Evolutionary conservation across 2,329 filamentous ascomycete genomes (phyloP).

Genomic region (Graphilbum ipis-grandicollis): DNA sequence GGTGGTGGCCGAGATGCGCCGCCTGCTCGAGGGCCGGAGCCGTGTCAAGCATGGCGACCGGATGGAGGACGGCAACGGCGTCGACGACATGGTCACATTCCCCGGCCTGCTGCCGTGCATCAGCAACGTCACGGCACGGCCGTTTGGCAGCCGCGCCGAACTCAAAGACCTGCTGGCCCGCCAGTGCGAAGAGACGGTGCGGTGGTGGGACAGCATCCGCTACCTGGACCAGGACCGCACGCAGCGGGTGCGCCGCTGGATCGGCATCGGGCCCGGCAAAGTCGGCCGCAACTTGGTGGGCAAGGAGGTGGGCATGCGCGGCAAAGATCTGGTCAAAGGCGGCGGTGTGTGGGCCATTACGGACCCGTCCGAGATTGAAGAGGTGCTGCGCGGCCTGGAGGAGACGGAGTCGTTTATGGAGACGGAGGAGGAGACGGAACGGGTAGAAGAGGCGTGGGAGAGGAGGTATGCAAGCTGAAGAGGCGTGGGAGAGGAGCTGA

Average conservation of each 20-base stretch:
- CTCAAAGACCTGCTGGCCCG: slow-evolving; percentile 64
- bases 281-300: slow-evolving; percentile 86
- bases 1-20: slow-evolving; percentile 56
- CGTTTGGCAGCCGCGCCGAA: slow-evolving; percentile 56
- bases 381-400: slow-evolving; percentile 46
- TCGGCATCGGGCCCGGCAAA: slow-evolving; percentile 86
- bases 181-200: slow-evolving; percentile 79
- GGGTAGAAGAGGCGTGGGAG: slow-evolving; percentile 1
- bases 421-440: background rate
- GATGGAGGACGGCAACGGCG: slow-evolving; percentile 37
- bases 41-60: slow-evolving; percentile 32
- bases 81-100: slow-evolving; percentile 53
- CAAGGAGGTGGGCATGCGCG: slow-evolving; percentile 82
- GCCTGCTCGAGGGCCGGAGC: slow-evolving; percentile 44
- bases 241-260: slow-evolving; percentile 55
- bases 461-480: background rate
- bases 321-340: slow-evolving; percentile 62
- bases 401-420: slow-evolving; percentile 34
- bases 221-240: slow-evolving; percentile 70
- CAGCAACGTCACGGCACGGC: slow-evolving; percentile 69
- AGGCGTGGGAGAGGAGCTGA: too few species aligned
- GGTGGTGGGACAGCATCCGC: slow-evolving; percentile 86
- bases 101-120: slow-evolving; percentile 62
- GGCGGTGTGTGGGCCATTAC: slow-evolving; percentile 88
- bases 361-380: slow-evolving; percentile 59